A percentile compares a stretch with the other conserved stretches of the same genome.
Conservation (phyloP, 345 rosid species). For the Gossypium bickii region DNA sequence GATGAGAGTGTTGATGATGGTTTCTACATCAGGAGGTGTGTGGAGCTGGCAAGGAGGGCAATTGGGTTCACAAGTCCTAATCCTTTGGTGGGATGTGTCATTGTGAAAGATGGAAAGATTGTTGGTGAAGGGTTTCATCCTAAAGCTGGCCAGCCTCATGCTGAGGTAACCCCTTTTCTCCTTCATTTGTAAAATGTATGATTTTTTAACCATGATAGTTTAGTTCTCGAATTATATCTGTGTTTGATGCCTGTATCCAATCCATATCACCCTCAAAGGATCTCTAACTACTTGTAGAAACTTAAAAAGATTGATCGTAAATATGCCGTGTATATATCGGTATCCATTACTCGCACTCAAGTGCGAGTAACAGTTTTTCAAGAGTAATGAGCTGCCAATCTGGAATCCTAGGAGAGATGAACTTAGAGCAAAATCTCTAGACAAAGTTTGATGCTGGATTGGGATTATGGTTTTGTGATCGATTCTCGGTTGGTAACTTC, state of each 20-base stretch:
- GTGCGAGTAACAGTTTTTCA: background rate
- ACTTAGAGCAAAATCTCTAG: background rate
- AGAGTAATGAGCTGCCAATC: background rate
- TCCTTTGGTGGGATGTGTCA: conserved; percentile 94
- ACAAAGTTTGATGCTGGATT: background rate
- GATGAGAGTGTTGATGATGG: conserved; percentile 34
- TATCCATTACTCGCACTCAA: background rate
- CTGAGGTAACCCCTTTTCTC: conserved; percentile 54
- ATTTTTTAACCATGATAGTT: background rate
- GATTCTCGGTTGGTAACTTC: background rate
- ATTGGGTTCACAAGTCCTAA: conserved; percentile 85
- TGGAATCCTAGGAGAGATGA: background rate
- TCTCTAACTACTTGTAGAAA: background rate
- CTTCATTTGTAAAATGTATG: background rate
- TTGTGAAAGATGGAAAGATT: conserved; percentile 74
- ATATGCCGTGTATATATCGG: background rate
- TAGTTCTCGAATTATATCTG: background rate
- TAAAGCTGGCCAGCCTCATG: conserved; percentile 96
- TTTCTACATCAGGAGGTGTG: conserved; percentile 67
- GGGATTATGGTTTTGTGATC: background rate
- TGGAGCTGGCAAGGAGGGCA: conserved; percentile 75
- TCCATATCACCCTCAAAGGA: background rate
- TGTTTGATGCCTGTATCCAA: background rate
- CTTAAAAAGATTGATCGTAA: background rate
- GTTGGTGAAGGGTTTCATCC: conserved; percentile 97